Evolutionary conservation across 169 alveolate species (phyloP).

Genomic region (Ichthyophthirius multifiliis): DNA sequence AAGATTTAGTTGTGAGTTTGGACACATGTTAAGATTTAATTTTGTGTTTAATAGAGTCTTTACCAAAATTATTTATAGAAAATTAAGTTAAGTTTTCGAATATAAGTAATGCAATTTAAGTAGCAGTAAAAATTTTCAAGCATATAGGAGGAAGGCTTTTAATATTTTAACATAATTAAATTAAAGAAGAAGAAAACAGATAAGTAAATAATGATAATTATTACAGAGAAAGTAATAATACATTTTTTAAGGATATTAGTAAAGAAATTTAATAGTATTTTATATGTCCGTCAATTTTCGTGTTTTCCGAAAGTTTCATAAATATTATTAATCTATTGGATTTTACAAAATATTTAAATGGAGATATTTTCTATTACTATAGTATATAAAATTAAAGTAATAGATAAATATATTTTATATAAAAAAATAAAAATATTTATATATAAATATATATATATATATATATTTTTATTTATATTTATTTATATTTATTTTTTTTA

Average conservation of each 20-base stretch:
- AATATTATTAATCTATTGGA: slow-evolving; percentile 47
- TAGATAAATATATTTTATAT: no score
- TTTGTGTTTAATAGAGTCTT: slow-evolving; percentile 26
- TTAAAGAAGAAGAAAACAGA: slow-evolving; percentile 3
- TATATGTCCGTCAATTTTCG: slow-evolving; percentile 52
- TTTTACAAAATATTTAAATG: slow-evolving; percentile 45
- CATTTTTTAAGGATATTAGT: slow-evolving; percentile 28
- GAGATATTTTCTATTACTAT: slow-evolving; percentile 53
- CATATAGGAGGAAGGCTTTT: slow-evolving; percentile 48
- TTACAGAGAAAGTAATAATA: slow-evolving; percentile 23
- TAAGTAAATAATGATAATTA: not conserved
- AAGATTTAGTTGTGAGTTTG: slow-evolving; percentile 40
- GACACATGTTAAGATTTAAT: slow-evolving; percentile 35
- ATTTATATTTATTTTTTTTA: no score
- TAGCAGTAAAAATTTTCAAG: slow-evolving; percentile 8
- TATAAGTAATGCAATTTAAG: not conserved
- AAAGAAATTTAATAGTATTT: slow-evolving; percentile 48
- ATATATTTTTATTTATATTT: no score
- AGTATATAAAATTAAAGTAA: no score
- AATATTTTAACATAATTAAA: slow-evolving; percentile 37
- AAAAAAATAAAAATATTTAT: no score
- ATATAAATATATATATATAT: no score
- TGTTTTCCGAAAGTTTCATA: slow-evolving; percentile 44
- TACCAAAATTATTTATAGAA: slow-evolving; percentile 47
- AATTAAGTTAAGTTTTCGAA: no score